A percentile compares a stretch with the other conserved stretches of the same genome.
phyloP scores from a whole-genome alignment of 768 basidiomycete genomes.

The Epithele typhae region DNA sequence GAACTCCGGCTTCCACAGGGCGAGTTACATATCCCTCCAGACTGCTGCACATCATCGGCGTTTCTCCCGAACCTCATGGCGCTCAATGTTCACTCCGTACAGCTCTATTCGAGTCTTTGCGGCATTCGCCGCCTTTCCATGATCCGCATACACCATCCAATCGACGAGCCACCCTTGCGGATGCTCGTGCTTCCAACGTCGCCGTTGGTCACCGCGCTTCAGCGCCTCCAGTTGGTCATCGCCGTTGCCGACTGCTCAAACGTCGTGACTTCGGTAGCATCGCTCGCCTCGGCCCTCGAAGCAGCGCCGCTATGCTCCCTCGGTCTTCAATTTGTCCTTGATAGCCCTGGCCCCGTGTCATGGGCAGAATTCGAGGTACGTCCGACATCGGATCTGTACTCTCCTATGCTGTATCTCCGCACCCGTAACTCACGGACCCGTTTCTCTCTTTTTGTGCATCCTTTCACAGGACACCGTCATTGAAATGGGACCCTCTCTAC shows the following conservation, averaged over 20 bases:
- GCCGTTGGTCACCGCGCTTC: neutral
- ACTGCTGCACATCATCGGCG: conserved; percentile 1
- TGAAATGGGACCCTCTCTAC: conserved; percentile 12
- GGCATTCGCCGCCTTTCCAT: conserved; percentile 1
- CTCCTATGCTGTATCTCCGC: neutral
- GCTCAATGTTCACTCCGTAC: conserved; percentile 14
- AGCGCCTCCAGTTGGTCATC: conserved; percentile 6
- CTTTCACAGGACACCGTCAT: conserved; percentile 10
- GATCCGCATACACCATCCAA: conserved; percentile 5
- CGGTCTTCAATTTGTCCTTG: conserved; percentile 6
- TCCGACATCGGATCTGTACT: neutral
- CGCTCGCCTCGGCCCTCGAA: conserved; percentile 10
- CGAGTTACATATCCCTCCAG: conserved; percentile 3
- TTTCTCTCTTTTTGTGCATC: neutral
- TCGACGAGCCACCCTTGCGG: neutral
- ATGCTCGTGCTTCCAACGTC: neutral
- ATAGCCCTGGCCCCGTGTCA: conserved; percentile 4
- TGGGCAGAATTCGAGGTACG: conserved; percentile 14
- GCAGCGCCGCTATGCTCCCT: conserved; percentile 2
- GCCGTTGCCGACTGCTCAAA: neutral
- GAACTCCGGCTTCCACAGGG: neutral
- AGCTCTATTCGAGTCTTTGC: neutral
- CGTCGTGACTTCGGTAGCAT: conserved; percentile 2
- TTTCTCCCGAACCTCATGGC: conserved; percentile 19
- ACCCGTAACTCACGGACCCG: neutral